phyloP scores from a whole-genome alignment of 2,329 filamentous ascomycete genomes.

The Phoma sp. region DNA sequence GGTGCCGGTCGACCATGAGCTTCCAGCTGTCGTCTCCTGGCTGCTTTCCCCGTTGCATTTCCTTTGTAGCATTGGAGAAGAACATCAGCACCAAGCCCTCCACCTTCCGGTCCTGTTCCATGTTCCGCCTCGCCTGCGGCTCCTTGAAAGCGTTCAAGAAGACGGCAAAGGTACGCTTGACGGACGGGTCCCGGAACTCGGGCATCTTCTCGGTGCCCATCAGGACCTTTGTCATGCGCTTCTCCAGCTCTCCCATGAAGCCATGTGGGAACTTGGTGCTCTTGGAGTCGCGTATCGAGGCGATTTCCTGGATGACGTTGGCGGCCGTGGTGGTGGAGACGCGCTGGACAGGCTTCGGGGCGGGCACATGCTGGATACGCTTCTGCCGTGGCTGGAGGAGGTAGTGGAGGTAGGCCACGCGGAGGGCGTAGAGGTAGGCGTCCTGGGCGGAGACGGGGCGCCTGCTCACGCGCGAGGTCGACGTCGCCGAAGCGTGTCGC shows the following conservation, averaged over 20 bases:
- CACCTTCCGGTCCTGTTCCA: slow-evolving; percentile 92
- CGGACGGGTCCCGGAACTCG: slow-evolving; percentile 86
- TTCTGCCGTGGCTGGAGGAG: slow-evolving; percentile 90
- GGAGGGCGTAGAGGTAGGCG: slow-evolving; percentile 89
- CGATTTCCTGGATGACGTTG: slow-evolving; percentile 83
- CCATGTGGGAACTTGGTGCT: slow-evolving; percentile 75
- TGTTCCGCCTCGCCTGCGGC: slow-evolving; percentile 82
- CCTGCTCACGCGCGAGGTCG: slow-evolving; percentile 40
- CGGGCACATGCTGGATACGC: slow-evolving; percentile 81
- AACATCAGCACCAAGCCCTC: slow-evolving; percentile 96
- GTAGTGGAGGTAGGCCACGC: slow-evolving; percentile 90
- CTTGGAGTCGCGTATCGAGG: slow-evolving; percentile 70
- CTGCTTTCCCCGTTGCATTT: slow-evolving; percentile 78
- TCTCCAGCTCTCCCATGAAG: slow-evolving; percentile 74
- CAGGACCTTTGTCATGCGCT: slow-evolving; percentile 81
- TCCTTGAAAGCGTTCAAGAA: slow-evolving; percentile 95
- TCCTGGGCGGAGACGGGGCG: slow-evolving; percentile 67
- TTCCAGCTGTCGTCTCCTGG: slow-evolving; percentile 89
- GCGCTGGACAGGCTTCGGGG: slow-evolving; percentile 69
- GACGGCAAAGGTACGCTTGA: slow-evolving; percentile 93
- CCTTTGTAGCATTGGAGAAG: slow-evolving; percentile 92
- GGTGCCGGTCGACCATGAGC: slow-evolving; percentile 88
- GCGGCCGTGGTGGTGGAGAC: slow-evolving; percentile 78
- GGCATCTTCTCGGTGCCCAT: slow-evolving; percentile 82
- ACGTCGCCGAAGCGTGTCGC: slow-evolving; percentile 43